Evolutionary conservation across 441 rosid genomes (phyloP), one percentile per base, ranked within the genome.

Genomic region (Erodium moschatum): DNA sequence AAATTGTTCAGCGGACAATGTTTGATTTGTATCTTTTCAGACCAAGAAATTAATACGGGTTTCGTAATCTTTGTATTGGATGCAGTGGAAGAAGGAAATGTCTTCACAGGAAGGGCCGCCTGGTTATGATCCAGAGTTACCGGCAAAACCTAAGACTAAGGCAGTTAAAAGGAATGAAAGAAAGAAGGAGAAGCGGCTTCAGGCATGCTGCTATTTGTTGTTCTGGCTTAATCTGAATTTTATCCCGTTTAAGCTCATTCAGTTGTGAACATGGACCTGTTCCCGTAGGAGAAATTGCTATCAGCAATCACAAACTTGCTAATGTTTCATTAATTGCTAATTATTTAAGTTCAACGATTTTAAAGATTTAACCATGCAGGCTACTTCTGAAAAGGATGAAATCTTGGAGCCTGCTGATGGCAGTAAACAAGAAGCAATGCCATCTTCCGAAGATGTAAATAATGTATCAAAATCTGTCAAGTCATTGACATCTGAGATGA

Each of bases 131-230:
- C 86, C 83, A 5, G 75, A 15, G 62, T 0, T 69, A 18, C 91
- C 84, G 74, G 67, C 82, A 65, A 94, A 90, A 76, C 85, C 96
- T 15, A 94, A 86, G 83, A 83, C 93, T 1, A 92, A 95, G 77
- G 67, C 97, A 31, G 96, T 82, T 3, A 92, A 86, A 80, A 89
- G 87, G 77, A 92, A 95, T 20, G 97, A 89, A 77, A 82, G 96
- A 65, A 95, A 86, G 89, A 92, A 87, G 85, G 98, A 95, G 86
- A 91, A 92, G 83, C 79, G 88, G 76, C 76, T 82, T 63, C 96
- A 90, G 92, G 98, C 87, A 66, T 72, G 67, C 68, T 69, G 69
- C 67, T 70, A 61, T 12, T 72, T 78, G 67, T 38, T 33, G 18
- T 69, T 65, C 46, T 67, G 42, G 67, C 33, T 13, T 9, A 8